Percentiles rank a stretch among this genome's conserved stretches.
Evolutionary conservation across 495 filamentous ascomycete species (phyloP).

Genomic region (Amphirosellinia nigrospora): DNA sequence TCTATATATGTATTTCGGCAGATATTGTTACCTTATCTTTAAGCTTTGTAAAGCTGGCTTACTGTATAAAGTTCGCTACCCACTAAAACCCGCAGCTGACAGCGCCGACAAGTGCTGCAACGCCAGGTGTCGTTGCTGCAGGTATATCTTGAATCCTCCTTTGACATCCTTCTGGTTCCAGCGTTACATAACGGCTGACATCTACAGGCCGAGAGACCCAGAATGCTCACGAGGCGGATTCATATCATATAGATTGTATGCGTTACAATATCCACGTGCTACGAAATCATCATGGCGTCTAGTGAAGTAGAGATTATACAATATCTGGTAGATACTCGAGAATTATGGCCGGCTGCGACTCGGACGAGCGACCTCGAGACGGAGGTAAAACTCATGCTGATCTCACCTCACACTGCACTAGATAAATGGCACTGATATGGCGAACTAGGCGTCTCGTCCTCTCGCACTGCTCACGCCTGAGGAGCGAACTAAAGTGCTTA

Average conservation of each 20-base stretch:
- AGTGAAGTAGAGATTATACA: conserved; percentile 42
- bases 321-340: conserved; percentile 56
- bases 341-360: conserved; percentile 49
- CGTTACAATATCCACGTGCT: not conserved
- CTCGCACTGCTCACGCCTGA: conserved; percentile 60
- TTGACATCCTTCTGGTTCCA: not conserved
- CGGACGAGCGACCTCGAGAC: conserved; percentile 47
- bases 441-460: conserved; percentile 57
- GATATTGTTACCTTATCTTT: not conserved
- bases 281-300: conserved; percentile 32
- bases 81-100: conserved; percentile 23
- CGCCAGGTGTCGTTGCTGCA: conserved; percentile 20
- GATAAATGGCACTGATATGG: conserved; percentile 10
- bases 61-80: not conserved
- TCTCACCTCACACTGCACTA: not conserved
- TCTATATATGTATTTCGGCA: not conserved
- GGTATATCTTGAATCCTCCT: conserved; percentile 4
- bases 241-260: not conserved
- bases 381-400: conserved; percentile 39
- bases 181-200: conserved; percentile 14
- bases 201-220: not conserved
- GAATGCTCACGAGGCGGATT: not conserved
- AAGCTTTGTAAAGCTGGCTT: not conserved
- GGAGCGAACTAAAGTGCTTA: conserved; percentile 57
- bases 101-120: conserved; percentile 4